Percentiles rank a stretch among this genome's conserved stretches.
phyloP scores from a whole-genome alignment of 2,329 filamentous ascomycete species.

The Pseudocercospora pini-densiflorae region DNA sequence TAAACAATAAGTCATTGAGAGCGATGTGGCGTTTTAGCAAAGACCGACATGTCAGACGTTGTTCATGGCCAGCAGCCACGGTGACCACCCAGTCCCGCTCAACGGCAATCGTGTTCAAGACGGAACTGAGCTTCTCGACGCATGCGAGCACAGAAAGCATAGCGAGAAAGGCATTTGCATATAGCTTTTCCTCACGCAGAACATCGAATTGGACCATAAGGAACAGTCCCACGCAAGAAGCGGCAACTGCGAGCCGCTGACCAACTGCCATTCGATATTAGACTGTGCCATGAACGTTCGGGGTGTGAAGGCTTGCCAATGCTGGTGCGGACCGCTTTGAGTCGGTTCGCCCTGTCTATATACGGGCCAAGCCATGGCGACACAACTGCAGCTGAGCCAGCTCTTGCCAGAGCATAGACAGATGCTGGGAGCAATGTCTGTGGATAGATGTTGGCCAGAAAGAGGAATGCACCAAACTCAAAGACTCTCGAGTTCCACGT shows the following conservation, averaged over 20 bases:
- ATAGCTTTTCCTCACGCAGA: slow-evolving; percentile 11
- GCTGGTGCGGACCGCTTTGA: slow-evolving; percentile 45
- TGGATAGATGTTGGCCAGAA: slow-evolving; percentile 51
- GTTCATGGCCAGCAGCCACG: slow-evolving; percentile 49
- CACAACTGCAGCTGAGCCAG: slow-evolving; percentile 61
- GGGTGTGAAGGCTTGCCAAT: slow-evolving; percentile 37
- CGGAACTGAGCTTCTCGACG: slow-evolving; percentile 68
- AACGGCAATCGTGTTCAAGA: slow-evolving; percentile 69
- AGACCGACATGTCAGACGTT: slow-evolving; percentile 27
- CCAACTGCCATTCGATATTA: slow-evolving; percentile 28
- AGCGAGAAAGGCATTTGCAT: slow-evolving; percentile 35
- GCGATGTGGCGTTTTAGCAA: neutral
- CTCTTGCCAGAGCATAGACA: slow-evolving; percentile 68
- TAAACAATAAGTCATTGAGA: slow-evolving; percentile 22
- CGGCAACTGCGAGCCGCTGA: slow-evolving; percentile 34
- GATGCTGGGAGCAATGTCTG: slow-evolving; percentile 68
- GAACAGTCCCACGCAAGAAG: slow-evolving; percentile 32
- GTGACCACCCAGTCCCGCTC: slow-evolving; percentile 67
- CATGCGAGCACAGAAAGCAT: slow-evolving; percentile 62
- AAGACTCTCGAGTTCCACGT: slow-evolving; percentile 56
- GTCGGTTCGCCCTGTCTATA: slow-evolving; percentile 59
- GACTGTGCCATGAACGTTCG: neutral
- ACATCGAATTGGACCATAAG: slow-evolving; percentile 14
- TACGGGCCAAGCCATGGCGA: slow-evolving; percentile 62
- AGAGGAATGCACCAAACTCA: slow-evolving; percentile 57